Evolutionary conservation across 129 eudicot genomes (phyloP).

Genomic region (Saposhnikovia divaricata): DNA sequence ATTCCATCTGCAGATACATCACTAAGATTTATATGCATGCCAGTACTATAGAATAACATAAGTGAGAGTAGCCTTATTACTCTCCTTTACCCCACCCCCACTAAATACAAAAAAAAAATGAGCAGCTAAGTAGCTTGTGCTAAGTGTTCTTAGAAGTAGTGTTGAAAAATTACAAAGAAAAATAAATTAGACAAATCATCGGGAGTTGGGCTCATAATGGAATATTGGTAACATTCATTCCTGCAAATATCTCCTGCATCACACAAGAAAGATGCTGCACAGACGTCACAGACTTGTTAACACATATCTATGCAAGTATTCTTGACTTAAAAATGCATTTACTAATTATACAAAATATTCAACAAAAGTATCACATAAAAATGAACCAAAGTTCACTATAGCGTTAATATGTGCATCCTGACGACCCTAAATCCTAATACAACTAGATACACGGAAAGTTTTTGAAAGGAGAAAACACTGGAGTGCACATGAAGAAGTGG

Average conservation of each 20-base stretch:
- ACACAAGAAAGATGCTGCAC: neutral
- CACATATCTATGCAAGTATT: neutral
- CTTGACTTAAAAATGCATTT: neutral
- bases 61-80: neutral
- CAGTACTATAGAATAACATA: neutral
- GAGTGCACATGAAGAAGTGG: neutral
- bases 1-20: conserved; percentile 37
- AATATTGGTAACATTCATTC: neutral
- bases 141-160: neutral
- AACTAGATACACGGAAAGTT: neutral
- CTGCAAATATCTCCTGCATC: neutral
- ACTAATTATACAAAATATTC: no score
- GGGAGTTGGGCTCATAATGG: neutral
- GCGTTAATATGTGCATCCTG: neutral
- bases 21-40: neutral
- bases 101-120: neutral
- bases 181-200: neutral
- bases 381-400: neutral
- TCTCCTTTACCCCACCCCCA: no score
- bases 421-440: neutral
- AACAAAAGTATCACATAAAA: no score
- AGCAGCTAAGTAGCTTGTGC: neutral
- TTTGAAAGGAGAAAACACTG: neutral
- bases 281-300: neutral
- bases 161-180: neutral